A percentile compares a stretch with the other conserved stretches of the same genome.
phyloP scores from a whole-genome alignment of 768 basidiomycete species.

The Boletus sensibilis region DNA sequence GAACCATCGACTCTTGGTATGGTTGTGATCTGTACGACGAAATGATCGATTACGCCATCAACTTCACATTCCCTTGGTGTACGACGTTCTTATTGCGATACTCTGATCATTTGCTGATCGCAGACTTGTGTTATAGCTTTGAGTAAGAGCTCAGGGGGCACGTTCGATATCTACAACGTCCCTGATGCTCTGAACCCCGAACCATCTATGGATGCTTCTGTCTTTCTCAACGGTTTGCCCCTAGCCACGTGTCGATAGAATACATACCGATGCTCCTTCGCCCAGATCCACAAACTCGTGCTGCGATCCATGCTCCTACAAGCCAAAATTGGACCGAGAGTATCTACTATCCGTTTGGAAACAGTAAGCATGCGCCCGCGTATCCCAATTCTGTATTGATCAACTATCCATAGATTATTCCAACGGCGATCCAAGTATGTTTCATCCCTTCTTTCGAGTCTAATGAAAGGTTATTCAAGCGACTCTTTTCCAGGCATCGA shows the following conservation, averaged over 20 bases:
- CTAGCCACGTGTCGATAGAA: not conserved
- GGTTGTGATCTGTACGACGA: constrained; percentile 64
- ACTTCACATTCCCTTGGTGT: constrained; percentile 68
- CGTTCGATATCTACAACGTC: constrained; percentile 51
- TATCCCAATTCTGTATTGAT: not conserved
- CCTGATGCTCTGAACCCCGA: constrained; percentile 57
- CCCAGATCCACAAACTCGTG: constrained; percentile 51
- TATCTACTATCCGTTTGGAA: constrained; percentile 38
- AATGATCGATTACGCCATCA: constrained; percentile 69
- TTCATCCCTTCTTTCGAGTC: not conserved
- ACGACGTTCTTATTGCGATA: constrained; percentile 13
- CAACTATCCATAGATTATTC: constrained; percentile 15
- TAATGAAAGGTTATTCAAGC: not conserved
- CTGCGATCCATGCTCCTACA: constrained; percentile 67
- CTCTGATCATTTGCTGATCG: constrained; percentile 7
- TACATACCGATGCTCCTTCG: not conserved
- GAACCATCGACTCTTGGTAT: constrained; percentile 61
- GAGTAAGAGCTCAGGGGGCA: constrained; percentile 28
- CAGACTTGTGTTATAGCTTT: constrained; percentile 9
- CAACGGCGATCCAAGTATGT: constrained; percentile 35
- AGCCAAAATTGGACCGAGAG: constrained; percentile 45
- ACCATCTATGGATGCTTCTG: constrained; percentile 45
- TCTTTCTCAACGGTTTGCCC: constrained; percentile 62
- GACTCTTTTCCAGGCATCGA: constrained; percentile 27
- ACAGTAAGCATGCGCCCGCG: constrained; percentile 18